phyloP scores from a whole-genome alignment of 1,139 yeast species.

The Komagataea norvegica region DNA sequence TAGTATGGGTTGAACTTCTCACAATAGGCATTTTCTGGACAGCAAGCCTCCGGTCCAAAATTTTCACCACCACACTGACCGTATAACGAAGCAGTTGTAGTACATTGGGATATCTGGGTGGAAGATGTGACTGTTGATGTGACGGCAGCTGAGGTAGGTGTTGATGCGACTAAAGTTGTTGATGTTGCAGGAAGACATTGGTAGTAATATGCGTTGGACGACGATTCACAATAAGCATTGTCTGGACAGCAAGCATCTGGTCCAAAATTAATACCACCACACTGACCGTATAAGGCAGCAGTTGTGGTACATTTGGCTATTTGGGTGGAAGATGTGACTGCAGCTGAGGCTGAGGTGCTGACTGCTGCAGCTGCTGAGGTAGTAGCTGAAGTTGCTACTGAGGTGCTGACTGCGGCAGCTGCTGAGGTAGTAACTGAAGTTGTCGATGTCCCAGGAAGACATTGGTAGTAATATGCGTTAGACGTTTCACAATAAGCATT shows the following conservation, averaged over 20 bases:
- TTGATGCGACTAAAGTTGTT: neutral
- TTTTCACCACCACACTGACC: neutral
- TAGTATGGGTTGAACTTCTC: too few species aligned
- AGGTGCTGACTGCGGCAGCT: neutral
- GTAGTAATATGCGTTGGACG: constrained; percentile 22
- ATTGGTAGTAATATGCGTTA: constrained; percentile 18
- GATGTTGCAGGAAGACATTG: constrained; percentile 3
- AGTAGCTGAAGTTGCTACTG: neutral
- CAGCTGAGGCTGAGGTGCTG: neutral
- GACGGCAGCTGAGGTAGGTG: neutral
- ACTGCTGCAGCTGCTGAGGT: neutral
- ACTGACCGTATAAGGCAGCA: neutral
- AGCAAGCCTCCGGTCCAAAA: constrained; percentile 24
- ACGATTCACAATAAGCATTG: too few species aligned
- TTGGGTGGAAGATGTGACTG: neutral
- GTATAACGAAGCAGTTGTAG: constrained; percentile 3
- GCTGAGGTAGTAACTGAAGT: neutral
- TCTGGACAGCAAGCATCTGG: constrained; percentile 27
- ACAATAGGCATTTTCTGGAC: too few species aligned
- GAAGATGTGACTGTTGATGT: neutral
- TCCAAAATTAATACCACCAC: neutral
- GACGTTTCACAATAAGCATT: too few species aligned
- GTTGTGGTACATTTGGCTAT: neutral
- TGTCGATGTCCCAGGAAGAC: constrained; percentile 2
- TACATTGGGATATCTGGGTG: neutral